These are phyloP conservation scores for Cryptosporidium meleagridis DNA, from an alignment of 169 alveolate species.

Conservation along the genomic window DNA sequence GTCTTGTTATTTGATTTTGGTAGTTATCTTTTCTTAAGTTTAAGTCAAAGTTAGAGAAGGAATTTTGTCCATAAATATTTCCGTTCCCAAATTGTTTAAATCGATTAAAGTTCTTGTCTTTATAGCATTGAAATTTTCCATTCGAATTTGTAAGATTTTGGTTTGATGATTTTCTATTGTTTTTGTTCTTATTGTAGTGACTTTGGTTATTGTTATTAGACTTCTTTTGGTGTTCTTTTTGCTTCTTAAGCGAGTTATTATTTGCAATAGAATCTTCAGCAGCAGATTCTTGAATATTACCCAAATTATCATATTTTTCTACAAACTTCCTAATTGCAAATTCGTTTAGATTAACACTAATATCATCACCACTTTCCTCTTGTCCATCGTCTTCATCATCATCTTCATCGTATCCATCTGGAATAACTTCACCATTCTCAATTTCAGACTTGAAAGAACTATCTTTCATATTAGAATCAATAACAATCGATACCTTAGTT, in stretches of 20 bases:
- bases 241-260: not conserved
- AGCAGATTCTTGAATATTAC: constrained; percentile 36
- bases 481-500: not conserved
- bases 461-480: not conserved
- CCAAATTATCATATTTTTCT: constrained; percentile 41
- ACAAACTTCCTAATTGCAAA: not conserved
- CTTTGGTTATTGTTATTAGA: not conserved
- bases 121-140: not conserved
- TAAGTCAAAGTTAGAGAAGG: not conserved
- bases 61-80: not conserved
- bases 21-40: not conserved
- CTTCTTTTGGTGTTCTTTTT: not conserved
- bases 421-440: not conserved
- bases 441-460: not conserved
- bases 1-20: not conserved
- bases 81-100: not conserved
- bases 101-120: not conserved
- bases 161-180: not conserved
- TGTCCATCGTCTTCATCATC: constrained; percentile 34
- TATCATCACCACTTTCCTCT: constrained; percentile 48
- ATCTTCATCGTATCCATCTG: not conserved
- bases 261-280: constrained; percentile 20
- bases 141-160: not conserved
- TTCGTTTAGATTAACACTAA: not conserved
- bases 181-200: not conserved